Evolutionary conservation across 2,329 filamentous ascomycete species (phyloP).

Genomic region (Pseudocercospora fijiensis): DNA sequence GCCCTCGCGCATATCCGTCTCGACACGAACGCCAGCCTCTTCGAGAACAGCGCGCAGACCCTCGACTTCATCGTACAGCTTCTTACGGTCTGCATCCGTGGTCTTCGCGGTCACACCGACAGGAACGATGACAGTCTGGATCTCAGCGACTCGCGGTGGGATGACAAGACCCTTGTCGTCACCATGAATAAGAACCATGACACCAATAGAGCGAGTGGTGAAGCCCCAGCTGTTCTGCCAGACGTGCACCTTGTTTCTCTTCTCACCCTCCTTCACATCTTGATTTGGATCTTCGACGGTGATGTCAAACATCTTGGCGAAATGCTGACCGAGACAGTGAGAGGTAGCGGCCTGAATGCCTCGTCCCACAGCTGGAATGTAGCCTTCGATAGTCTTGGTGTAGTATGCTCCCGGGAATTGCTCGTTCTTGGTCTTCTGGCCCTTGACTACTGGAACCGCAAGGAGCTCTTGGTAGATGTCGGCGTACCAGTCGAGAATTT

Average conservation of each 20-base stretch:
- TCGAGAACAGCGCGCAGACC: constrained; percentile 68
- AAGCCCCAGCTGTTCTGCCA: constrained; percentile 99
- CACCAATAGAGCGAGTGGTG: constrained; percentile 93
- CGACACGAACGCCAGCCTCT: constrained; percentile 71
- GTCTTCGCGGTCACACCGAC: constrained; percentile 91
- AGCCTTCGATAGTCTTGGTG: constrained; percentile 95
- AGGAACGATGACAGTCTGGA: constrained; percentile 83
- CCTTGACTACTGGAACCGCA: constrained; percentile 90
- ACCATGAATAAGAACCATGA: constrained; percentile 98
- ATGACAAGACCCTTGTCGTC: constrained; percentile 94
- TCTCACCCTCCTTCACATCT: constrained; percentile 61
- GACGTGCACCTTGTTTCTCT: constrained; percentile 77
- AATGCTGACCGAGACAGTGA: constrained; percentile 94
- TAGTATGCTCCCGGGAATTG: constrained; percentile 97
- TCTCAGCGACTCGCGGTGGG: constrained; percentile 83
- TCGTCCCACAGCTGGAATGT: constrained; percentile 91
- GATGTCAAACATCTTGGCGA: constrained; percentile 99
- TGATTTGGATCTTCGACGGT: constrained; percentile 85
- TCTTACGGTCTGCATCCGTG: constrained; percentile 71
- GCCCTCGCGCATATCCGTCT: constrained; percentile 81
- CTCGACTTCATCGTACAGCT: constrained; percentile 73
- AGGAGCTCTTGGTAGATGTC: constrained; percentile 90
- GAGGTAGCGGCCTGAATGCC: constrained; percentile 96
- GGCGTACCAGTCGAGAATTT: constrained; percentile 92
- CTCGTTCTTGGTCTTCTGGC: constrained; percentile 94